phyloP scores from a whole-genome alignment of 495 filamentous ascomycete species.

The Penicillium psychrofluorescens region DNA sequence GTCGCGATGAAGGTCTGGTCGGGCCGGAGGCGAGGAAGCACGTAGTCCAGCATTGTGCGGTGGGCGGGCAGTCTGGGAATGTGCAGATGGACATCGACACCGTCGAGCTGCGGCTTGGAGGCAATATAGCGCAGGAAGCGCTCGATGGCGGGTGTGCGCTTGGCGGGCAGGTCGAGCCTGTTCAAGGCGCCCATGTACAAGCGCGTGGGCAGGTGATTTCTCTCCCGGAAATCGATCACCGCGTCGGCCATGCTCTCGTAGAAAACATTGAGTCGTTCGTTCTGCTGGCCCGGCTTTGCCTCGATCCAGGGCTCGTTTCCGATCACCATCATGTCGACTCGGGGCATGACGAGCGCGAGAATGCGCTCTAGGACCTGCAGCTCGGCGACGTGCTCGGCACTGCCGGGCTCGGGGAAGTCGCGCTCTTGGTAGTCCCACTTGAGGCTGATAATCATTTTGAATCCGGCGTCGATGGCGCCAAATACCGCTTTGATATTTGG shows the following conservation, averaged over 20 bases:
- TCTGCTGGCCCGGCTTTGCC: background rate
- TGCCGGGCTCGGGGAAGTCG: constrained; percentile 1
- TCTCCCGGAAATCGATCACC: constrained; percentile 1
- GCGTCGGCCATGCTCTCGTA: constrained; percentile 2
- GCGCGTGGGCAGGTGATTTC: background rate
- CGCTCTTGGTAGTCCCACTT: constrained; percentile 6
- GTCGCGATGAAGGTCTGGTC: constrained; percentile 9
- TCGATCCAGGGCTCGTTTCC: constrained; percentile 11
- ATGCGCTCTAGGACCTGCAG: background rate
- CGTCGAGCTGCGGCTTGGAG: constrained; percentile 4
- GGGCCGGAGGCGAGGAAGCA: constrained; percentile 1
- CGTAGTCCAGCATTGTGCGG: constrained; percentile 4
- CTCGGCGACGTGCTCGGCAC: background rate
- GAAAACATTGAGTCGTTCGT: constrained; percentile 1
- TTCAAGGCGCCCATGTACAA: constrained; percentile 10
- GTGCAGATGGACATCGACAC: constrained; percentile 8
- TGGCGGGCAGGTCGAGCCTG: constrained; percentile 5
- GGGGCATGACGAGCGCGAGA: constrained; percentile 1
- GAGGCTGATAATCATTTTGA: constrained; percentile 3
- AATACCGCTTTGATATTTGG: constrained; percentile 6
- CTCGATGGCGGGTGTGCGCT: constrained; percentile 4
- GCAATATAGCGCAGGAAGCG: constrained; percentile 3
- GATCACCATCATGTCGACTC: constrained; percentile 9
- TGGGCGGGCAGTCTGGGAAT: constrained; percentile 3
- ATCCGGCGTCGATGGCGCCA: constrained; percentile 3